A percentile compares a stretch with the other conserved stretches of the same genome.
phyloP scores from a whole-genome alignment of 2,329 filamentous ascomycete genomes.

The Fusarium liriodendri region DNA sequence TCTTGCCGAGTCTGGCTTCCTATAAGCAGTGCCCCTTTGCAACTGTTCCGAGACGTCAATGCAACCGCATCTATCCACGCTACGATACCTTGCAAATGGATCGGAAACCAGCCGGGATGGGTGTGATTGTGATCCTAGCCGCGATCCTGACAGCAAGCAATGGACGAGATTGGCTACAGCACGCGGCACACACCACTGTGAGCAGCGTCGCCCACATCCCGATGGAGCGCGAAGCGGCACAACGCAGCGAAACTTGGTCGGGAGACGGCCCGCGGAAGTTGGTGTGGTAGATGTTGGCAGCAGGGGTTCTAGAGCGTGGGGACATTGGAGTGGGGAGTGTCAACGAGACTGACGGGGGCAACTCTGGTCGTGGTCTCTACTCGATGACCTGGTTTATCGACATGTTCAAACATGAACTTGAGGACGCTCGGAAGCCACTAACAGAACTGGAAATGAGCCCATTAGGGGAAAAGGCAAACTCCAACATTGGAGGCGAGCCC shows the following conservation, averaged over 20 bases:
- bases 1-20: constrained; percentile 70
- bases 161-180: constrained; percentile 12
- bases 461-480: not conserved
- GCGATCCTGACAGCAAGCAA: constrained; percentile 10
- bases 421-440: not conserved
- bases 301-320: constrained; percentile 16
- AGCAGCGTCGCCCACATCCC: constrained; percentile 7
- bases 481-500: not conserved
- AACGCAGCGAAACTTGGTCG: constrained; percentile 10
- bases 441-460: not conserved
- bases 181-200: constrained; percentile 9
- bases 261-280: constrained; percentile 22
- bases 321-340: constrained; percentile 7
- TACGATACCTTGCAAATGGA: constrained; percentile 10
- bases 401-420: not conserved
- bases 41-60: constrained; percentile 19
- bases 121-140: constrained; percentile 8
- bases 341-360: constrained; percentile 1
- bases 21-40: constrained; percentile 52
- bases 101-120: constrained; percentile 13
- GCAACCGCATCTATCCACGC: constrained; percentile 11
- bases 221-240: constrained; percentile 11
- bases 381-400: not conserved
- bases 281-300: constrained; percentile 26
- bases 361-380: not conserved